Evolutionary conservation across 176 grass and related monocot species (phyloP), one percentile per base, ranked within the genome.

Genomic region (Carex cristatella): DNA sequence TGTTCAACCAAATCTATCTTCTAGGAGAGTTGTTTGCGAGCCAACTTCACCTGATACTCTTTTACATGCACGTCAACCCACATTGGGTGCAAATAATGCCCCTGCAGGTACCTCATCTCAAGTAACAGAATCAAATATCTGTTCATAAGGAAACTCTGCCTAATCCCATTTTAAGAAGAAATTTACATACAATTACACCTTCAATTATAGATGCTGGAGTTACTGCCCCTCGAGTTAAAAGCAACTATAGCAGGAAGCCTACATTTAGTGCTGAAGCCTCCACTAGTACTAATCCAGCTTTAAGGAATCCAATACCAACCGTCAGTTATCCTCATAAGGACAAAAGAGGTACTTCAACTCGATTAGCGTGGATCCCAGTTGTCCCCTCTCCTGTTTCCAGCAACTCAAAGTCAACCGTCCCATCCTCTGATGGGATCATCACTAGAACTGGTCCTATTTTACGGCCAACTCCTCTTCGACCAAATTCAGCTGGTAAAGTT

Each of bases 171-270:
- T 81, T 64, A 74, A 40, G 79, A 56, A 79, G 87, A 80, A 89
- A 65, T 15, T 38, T 85, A 84, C 55, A 84, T 81, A 81, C 74
- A 81, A 82, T 61, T 59, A 87, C 87, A 73, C 81, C 87, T 89
- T 86, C 83, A 80, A 76, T 84, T 82, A 89, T 87, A 53, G 86
- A 80, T 42, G 83, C 87, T 54, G 85, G 87, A 89, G 85, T 94
- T 86, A 48, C 64, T 81, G 81, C 49, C 7, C 80, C 87, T 48
- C 65, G 65, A 37, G 48, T 59, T 86, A 77, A 80, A 85, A 89
- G 85, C 71, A 82, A 89, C 12, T 79, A 27, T 30, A 88, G 42
- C 23, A 88, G 35, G 46, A 27, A 83, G 68, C 82, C 77, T 70
- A 7, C 77, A 58, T 76, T 54, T 0, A 90, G 48, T 86, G 19